Conservation (phyloP, 73 alveolate species). For the Paramecium sonneborni region DNA sequence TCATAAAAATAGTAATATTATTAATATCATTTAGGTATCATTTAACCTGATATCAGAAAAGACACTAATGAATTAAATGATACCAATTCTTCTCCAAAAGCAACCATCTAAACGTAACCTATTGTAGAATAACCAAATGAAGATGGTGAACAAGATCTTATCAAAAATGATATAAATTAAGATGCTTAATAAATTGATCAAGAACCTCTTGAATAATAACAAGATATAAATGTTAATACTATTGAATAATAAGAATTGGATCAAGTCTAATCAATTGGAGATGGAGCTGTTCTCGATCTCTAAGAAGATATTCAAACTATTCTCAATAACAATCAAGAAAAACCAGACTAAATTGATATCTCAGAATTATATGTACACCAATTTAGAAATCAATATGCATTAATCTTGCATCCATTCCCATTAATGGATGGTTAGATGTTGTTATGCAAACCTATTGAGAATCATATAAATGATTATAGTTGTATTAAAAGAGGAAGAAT, state of each 20-base stretch:
- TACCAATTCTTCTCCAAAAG: background rate
- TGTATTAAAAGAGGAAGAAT: background rate
- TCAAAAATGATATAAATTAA: background rate
- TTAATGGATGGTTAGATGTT: background rate
- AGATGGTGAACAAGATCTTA: background rate
- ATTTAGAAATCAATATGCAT: background rate
- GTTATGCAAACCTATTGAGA: background rate
- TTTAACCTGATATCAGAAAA: background rate
- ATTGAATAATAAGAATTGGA: no score
- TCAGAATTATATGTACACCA: background rate
- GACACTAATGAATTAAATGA: background rate
- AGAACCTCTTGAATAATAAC: no score
- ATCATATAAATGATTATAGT: background rate
- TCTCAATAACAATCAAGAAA: no score
- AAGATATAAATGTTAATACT: no score
- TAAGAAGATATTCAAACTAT: no score
- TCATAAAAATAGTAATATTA: background rate
- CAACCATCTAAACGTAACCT: background rate
- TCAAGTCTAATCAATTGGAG: no score
- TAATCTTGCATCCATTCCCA: background rate
- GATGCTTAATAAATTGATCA: no score
- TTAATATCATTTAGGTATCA: background rate
- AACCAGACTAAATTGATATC: background rate
- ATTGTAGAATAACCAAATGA: background rate
- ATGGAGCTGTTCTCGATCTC: no score